Evolutionary conservation across 2,329 filamentous ascomycete species (phyloP), one percentile per base, ranked within the genome.

Genomic region (Monosporascus cannonballus): DNA sequence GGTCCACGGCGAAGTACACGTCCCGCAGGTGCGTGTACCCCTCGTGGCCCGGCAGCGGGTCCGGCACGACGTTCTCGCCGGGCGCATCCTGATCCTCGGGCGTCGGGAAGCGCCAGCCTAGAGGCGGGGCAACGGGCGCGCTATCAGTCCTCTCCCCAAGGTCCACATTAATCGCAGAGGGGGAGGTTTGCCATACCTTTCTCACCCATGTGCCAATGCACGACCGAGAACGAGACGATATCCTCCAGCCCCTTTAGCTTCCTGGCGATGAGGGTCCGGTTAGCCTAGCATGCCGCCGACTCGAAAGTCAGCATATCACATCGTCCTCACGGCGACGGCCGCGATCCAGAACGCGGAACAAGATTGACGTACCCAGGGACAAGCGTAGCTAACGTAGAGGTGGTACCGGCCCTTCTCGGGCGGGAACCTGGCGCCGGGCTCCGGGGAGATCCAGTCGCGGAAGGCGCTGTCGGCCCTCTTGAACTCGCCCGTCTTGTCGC

Each of bases 191-290:
- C 63, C 64, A n/a, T 59, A 74, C 71, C 83, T 34, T 77, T 75
- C 46, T 84, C 67, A 27, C 71, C 78, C 75, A 97, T 84, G 64
- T 96, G 86, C 93, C 92, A 97, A 72, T 96, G 92, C 50, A 96
- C 92, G n/a, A 83, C 84, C 0, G 90, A 94, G 60, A 77, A 83
- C 20, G 80, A 78, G 60, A 99, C 85, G 59, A 94, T 80, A 52
- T 95, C 86, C 63, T 97, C 89, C 0, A 99, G 79, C 0, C 93
- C 94, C 76, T 97, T 99, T 64, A 99, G 80, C 69, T 90, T 87
- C 54, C 93, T 82, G 2, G 89, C 87, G 61, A 97, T 96, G 59
- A 97, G 77, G 0, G 90, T 87, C 44, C 94, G 86, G 66, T 90
- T 90, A 5, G 93, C 92, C 73, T 75, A 22, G 1, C 36, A 9